Evolutionary conservation across 805 yeast species (phyloP).

Genomic region (Wickerhamiella sergipiensis): DNA sequence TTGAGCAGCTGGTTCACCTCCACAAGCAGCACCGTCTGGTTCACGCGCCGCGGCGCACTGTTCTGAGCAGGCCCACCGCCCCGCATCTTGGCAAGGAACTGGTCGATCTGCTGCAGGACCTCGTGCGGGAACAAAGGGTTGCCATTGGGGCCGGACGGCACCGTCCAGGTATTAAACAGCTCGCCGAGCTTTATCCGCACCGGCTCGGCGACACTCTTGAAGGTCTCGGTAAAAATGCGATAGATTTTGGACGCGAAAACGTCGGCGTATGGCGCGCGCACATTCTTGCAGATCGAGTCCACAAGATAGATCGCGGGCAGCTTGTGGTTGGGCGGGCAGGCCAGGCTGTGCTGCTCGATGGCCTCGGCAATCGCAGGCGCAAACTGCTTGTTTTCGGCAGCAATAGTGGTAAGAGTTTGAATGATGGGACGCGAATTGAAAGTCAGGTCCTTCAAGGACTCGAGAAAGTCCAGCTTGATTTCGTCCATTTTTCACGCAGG

Average conservation of each 20-base stretch:
- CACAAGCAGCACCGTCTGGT: slow-evolving; percentile 19
- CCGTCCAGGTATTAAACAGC: slow-evolving; percentile 81
- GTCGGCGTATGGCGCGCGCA: slow-evolving; percentile 81
- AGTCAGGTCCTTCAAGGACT: slow-evolving; percentile 61
- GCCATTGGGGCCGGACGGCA: slow-evolving; percentile 43
- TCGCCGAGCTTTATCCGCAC: slow-evolving; percentile 60
- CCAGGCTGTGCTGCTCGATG: slow-evolving; percentile 58
- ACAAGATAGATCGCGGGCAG: slow-evolving; percentile 70
- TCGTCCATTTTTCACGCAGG: slow-evolving; percentile 8
- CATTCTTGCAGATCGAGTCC: slow-evolving; percentile 83
- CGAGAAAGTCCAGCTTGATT: slow-evolving; percentile 49
- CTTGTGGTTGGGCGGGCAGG: slow-evolving; percentile 70
- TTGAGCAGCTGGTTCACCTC: slow-evolving; percentile 20
- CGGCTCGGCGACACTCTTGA: slow-evolving; percentile 64
- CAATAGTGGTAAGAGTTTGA: slow-evolving; percentile 67
- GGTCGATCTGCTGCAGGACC: slow-evolving; percentile 58
- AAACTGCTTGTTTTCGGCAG: slow-evolving; percentile 65
- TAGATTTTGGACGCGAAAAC: slow-evolving; percentile 58
- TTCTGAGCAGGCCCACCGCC: not conserved
- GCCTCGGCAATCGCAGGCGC: slow-evolving; percentile 70
- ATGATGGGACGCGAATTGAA: slow-evolving; percentile 86
- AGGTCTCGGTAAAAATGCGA: slow-evolving; percentile 60
- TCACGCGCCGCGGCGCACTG: slow-evolving; percentile 1
- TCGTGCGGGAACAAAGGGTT: slow-evolving; percentile 59
- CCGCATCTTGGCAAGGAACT: slow-evolving; percentile 33